Conservation (phyloP, 169 alveolate genomes). For the Amoebophrya sp. region DNA sequence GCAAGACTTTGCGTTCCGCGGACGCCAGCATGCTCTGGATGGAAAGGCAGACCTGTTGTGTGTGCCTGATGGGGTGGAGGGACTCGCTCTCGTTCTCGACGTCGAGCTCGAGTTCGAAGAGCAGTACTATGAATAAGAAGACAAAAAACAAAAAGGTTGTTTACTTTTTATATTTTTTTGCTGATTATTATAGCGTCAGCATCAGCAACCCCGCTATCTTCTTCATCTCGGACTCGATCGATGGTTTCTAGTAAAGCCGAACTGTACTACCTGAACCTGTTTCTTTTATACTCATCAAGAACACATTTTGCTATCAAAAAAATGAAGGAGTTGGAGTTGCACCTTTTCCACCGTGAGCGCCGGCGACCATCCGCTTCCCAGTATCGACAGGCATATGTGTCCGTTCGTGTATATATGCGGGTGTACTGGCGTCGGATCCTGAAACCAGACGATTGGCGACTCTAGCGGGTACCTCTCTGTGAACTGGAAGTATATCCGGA, state of each 20-base stretch:
- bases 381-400: slow-evolving; percentile 70
- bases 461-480: background rate
- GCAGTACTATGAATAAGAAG: background rate
- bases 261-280: background rate
- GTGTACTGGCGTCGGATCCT: slow-evolving; percentile 62
- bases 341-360: slow-evolving; percentile 35
- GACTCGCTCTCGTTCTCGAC: no score
- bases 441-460: background rate
- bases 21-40: background rate
- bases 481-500: background rate
- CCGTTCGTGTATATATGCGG: slow-evolving; percentile 89
- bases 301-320: no score
- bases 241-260: background rate
- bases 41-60: background rate
- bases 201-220: no score
- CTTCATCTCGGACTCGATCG: background rate
- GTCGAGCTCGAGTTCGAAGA: background rate
- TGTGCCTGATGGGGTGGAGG: no score
- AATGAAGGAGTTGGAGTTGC: background rate
- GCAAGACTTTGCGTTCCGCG: background rate
- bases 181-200: no score
- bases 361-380: slow-evolving; percentile 54
- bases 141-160: background rate
- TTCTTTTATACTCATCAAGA: no score
- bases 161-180: background rate